Percentiles rank a stretch among this genome's conserved stretches.
Evolutionary conservation across 2,329 filamentous ascomycete species (phyloP).

Genomic region (Xylariaceae sp.): DNA sequence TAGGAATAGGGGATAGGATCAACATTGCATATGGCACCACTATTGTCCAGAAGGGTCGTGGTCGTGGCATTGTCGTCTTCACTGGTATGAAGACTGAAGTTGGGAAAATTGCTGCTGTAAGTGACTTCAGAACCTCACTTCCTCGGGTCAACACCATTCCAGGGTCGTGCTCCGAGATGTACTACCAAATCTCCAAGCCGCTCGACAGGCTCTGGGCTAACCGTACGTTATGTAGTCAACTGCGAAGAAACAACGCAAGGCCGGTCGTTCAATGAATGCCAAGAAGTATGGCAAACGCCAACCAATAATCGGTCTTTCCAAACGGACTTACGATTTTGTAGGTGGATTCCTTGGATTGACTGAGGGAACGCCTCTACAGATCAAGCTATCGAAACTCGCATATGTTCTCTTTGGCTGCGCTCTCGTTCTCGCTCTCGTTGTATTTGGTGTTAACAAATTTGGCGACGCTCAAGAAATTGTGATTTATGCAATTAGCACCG

Average conservation of each 20-base stretch:
- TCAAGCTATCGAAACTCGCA: conserved; percentile 71
- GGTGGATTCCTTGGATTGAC: conserved; percentile 57
- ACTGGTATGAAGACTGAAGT: conserved; percentile 70
- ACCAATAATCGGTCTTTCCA: conserved; percentile 42
- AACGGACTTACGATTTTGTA: conserved; percentile 44
- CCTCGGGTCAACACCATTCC: not conserved
- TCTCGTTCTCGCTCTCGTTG: conserved; percentile 51
- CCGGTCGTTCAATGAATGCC: conserved; percentile 49
- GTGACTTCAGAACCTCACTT: not conserved
- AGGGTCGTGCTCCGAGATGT: not conserved
- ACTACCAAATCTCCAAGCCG: not conserved
- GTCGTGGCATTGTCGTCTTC: conserved; percentile 64
- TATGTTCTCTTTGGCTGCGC: conserved; percentile 70
- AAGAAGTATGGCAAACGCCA: conserved; percentile 49
- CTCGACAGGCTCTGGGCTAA: not conserved
- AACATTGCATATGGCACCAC: conserved; percentile 74
- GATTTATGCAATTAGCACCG: conserved; percentile 53
- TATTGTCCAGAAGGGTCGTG: conserved; percentile 66
- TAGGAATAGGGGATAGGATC: conserved; percentile 64
- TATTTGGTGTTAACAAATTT: conserved; percentile 54
- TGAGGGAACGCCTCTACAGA: conserved; percentile 71
- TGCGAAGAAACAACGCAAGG: conserved; percentile 50
- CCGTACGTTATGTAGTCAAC: conserved; percentile 33
- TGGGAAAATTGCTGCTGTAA: conserved; percentile 57
- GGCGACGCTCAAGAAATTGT: conserved; percentile 47